Base-by-base conservation (phyloP, 306 rosid species). In the Hippophae gyantsensis region DNA sequence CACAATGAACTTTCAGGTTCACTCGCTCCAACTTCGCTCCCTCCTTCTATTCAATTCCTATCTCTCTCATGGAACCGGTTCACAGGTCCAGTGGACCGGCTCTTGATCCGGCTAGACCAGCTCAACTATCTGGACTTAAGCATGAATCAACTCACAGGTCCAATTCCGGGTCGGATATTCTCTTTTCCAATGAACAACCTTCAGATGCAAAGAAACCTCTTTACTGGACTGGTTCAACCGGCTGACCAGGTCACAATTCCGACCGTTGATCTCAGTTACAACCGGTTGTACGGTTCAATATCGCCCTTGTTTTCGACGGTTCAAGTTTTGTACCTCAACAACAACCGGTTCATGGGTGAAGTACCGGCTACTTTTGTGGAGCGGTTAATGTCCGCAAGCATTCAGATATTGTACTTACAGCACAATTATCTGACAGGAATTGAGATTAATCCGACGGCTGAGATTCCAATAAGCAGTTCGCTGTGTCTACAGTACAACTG, bases 401-500 rank as follows among this genome's bases (percentile, higher is more conserved):
- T 93, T 38, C 89, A 86, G 84, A 74, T 77, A 54, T 74, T 93
- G 40, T 93, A 93, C 50, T 55, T 93, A n/a, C 99, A 93, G 76
- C 99, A 93, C 46, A 93, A 93, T 52, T 93, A 64, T 65, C 79
- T 93, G 6, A 93, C 94, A 0, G 99, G 99, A n/a, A 89, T 93
- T 13, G 80, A 79, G 77, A 93, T 93, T 14, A 84, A 77, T 60
- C 99, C 99, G 32, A 81, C 94, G 83, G 99, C 99, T 25, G 97
- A 88, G 72, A 93, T 93, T 74, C 99, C 99, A 0, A 43, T 79
- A 65, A 88, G 99, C 63, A 88, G 81, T 52, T 89, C 95, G 5
- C 38, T 93, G 79, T 93, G 99, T 75, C 82, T 93, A 23, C 95
- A 93, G 82, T 93, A 88, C 13, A 93, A 93, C 14, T 93, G 99